Percentiles rank a stretch among this genome's conserved stretches.
phyloP scores from a whole-genome alignment of 2,329 filamentous ascomycete genomes.

The Blastomyces emzantsi region DNA sequence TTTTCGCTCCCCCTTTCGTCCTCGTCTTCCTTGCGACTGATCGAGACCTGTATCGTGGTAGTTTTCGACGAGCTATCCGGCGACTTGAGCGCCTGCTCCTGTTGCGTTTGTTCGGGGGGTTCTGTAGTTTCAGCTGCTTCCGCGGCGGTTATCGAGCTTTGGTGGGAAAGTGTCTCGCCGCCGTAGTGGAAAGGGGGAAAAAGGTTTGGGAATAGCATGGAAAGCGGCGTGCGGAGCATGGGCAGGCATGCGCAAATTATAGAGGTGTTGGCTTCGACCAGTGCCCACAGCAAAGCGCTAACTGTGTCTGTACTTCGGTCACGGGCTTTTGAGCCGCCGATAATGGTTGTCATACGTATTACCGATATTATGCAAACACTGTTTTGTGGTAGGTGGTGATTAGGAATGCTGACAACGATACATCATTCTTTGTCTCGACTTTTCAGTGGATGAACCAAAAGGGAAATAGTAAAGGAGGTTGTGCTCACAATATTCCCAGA shows the following conservation, averaged over 20 bases:
- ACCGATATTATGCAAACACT: constrained; percentile 26
- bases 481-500: constrained; percentile 30
- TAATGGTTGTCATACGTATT: constrained; percentile 28
- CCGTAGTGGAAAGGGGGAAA: constrained; percentile 14
- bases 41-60: constrained; percentile 3
- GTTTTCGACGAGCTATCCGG: background rate
- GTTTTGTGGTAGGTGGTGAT: constrained; percentile 2
- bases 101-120: background rate
- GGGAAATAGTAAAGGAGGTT: constrained; percentile 3
- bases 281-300: constrained; percentile 29
- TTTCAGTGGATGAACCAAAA: background rate
- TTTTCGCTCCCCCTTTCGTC: background rate
- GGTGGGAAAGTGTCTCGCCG: background rate
- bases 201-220: constrained; percentile 17
- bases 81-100: background rate
- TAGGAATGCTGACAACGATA: background rate
- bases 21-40: background rate
- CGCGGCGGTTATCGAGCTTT: background rate
- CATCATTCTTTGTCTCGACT: background rate
- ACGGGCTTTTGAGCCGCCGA: constrained; percentile 18
- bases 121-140: background rate
- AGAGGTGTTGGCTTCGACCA: constrained; percentile 28
- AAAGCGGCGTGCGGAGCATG: constrained; percentile 25
- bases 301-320: constrained; percentile 24
- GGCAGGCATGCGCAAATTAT: constrained; percentile 35